Evolutionary conservation across 441 rosid species (phyloP).

Genomic region (Erysimum cheiri): DNA sequence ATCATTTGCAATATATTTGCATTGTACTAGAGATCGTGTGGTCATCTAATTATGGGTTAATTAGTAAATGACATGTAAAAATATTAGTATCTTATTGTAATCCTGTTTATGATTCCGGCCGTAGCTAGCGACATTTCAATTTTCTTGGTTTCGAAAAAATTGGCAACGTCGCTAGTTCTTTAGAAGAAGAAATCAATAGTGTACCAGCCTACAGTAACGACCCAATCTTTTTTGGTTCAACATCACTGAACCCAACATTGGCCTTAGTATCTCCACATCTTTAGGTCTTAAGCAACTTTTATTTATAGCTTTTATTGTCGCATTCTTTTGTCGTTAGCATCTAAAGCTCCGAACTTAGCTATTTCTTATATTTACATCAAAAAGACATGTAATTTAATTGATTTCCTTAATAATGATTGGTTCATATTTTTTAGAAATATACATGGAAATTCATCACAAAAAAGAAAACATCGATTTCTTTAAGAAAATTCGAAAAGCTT

Average conservation of each 20-base stretch:
- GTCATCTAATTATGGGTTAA: neutral
- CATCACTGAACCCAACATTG: conserved; percentile 22
- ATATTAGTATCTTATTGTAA: too few species aligned
- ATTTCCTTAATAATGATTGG: conserved; percentile 22
- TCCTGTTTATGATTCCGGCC: neutral
- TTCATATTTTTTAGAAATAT: neutral
- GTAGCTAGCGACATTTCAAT: neutral
- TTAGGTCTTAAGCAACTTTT: conserved; percentile 28
- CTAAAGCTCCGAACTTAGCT: conserved; percentile 7
- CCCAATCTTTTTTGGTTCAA: neutral
- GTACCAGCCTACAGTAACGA: conserved; percentile 4
- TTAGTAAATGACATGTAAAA: neutral
- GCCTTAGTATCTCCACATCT: conserved; percentile 37
- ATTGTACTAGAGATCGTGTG: neutral
- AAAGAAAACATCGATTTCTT: conserved; percentile 4
- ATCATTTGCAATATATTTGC: neutral
- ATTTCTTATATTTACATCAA: neutral
- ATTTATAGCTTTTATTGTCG: conserved; percentile 20
- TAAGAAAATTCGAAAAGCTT: conserved; percentile 24
- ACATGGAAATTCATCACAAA: neutral
- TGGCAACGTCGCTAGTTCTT: neutral
- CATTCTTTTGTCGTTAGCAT: conserved; percentile 22
- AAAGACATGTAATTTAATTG: neutral
- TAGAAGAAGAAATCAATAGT: conserved; percentile 1
- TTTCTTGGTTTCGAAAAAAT: neutral